Evolutionary conservation across 306 rosid species (phyloP).

Genomic region (Gastrolobium villosum): DNA sequence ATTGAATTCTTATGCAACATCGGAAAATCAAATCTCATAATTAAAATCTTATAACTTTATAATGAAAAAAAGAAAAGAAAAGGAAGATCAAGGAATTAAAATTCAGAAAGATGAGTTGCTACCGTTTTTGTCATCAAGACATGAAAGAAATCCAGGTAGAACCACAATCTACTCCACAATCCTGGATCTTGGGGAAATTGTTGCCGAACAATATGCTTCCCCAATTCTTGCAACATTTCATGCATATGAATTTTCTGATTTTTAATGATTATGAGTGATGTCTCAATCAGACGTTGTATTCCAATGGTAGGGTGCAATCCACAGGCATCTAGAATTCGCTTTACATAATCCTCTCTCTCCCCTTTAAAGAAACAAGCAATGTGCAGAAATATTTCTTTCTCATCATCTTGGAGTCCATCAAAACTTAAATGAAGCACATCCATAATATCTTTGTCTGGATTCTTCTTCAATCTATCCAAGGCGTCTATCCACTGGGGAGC

Average conservation of each 20-base stretch:
- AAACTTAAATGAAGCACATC: not conserved
- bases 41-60: no score
- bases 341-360: not conserved
- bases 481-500: not conserved
- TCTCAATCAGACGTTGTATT: not conserved
- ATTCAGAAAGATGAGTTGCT: not conserved
- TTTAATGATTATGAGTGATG: slow-evolving; percentile 14
- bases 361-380: slow-evolving; percentile 2
- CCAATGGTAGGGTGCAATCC: not conserved
- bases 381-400: not conserved
- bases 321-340: not conserved
- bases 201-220: not conserved
- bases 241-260: slow-evolving; percentile 39
- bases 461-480: not conserved
- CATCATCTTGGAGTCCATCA: not conserved
- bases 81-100: no score
- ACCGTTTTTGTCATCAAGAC: slow-evolving; percentile 5
- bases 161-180: slow-evolving; percentile 26
- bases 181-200: not conserved
- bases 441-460: not conserved
- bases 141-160: not conserved
- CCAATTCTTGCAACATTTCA: slow-evolving; percentile 33
- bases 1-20: no score
- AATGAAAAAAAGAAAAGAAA: no score
- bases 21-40: no score